A percentile compares a stretch with the other conserved stretches of the same genome.
Conservation (phyloP, 495 filamentous ascomycete genomes). For the Talaromyces adpressus region DNA sequence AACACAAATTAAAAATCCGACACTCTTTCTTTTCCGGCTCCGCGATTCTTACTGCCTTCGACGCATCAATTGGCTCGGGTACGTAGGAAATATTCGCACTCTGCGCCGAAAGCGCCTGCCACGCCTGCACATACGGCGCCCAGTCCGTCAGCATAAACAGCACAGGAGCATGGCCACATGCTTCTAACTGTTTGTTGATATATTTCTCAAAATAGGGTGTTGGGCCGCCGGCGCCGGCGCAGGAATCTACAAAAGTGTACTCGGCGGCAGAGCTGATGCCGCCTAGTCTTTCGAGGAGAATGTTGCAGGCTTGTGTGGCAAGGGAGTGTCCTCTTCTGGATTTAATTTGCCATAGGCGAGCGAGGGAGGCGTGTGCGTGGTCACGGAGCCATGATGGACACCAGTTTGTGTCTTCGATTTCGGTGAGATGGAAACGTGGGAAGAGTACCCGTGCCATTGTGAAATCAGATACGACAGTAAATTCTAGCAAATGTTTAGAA, state of each 20-base stretch:
- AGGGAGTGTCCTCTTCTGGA: not conserved
- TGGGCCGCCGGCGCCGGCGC: not conserved
- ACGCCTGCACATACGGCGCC: not conserved
- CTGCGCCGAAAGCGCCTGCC: not conserved
- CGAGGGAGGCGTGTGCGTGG: not conserved
- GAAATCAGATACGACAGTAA: not conserved
- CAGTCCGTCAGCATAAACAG: not conserved
- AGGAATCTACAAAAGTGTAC: not conserved
- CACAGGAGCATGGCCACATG: not conserved
- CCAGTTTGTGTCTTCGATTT: not conserved
- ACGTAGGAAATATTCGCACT: not conserved
- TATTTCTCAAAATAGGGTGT: not conserved
- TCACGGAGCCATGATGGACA: not conserved
- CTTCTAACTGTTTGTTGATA: not conserved
- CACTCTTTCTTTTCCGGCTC: conserved; percentile 29
- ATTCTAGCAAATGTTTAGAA: too few species aligned
- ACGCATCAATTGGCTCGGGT: not conserved
- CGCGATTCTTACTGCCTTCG: not conserved
- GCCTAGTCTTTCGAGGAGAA: not conserved
- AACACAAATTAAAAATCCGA: conserved; percentile 64
- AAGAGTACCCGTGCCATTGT: not conserved
- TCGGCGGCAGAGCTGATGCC: not conserved
- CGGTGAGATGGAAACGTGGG: not conserved
- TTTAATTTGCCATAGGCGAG: not conserved
- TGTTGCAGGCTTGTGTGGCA: not conserved